Base-by-base conservation (phyloP, 768 basidiomycete genomes). In the Calocybe gangraenosa region DNA sequence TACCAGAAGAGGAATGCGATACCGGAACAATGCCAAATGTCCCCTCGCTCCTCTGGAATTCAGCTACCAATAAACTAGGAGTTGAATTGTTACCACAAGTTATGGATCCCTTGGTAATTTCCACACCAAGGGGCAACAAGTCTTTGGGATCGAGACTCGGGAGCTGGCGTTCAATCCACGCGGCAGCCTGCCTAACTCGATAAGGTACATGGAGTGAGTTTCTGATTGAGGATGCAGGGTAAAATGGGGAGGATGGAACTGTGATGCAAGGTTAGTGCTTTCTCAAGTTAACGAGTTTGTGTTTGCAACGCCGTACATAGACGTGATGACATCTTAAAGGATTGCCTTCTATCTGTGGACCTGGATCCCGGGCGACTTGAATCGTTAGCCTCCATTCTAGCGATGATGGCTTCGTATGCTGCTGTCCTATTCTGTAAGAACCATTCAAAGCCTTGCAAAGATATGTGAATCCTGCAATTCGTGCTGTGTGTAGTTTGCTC, bases 351-450 rank as follows among this genome's bases (percentile, higher is more conserved):
- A 40, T 61, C 71, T 34, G 66, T 69, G 38, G 61, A 61, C 43
- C 62, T 66, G 3, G 72, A 71, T 1, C 56, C 52, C 15, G 67
- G 61, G 33, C 65, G 66, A 44, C 55, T 62, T 11, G 55, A 49
- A 38, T 55, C 57, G 59, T 69, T 68, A 17, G 62, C 65, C 47
- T 78, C 76, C 75, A 93, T 81, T 57, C 87, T 80, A 9, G 85
- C 75, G 15, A 95, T 66, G 42, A 98, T 92, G 42, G 80, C 75
- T 58, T 98, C 92, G 64, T 86, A 97, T 3, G 92, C 83, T 3
- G 89, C 79, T 2, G 91, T 94, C 38, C 82, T 74, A 65, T 97
- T 98, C 65, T 90, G 96, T 33, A 98, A 56, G 61, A 91, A 91
- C 84, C 90, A 93, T 62, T 98, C 93, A 35, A 93, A 72, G 14